These are phyloP conservation scores for Nicotiana attenuata DNA, from an alignment of 257 asterid genomes.

Conservation along the genomic window DNA sequence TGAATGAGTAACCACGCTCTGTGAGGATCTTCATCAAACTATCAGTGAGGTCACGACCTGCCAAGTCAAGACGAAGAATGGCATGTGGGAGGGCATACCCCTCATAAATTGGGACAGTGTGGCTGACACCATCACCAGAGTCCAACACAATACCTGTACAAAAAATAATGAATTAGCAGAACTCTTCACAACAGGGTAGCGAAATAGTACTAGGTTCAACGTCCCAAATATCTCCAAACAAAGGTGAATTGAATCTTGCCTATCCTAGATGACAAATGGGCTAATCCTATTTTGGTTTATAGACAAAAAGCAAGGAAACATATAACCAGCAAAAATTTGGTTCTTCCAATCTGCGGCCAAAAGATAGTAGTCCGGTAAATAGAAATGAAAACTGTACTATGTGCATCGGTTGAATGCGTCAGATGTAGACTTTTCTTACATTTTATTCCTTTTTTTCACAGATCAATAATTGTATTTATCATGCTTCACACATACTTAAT, in stretches of 20 bases:
- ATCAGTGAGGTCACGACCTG: conserved; percentile 43
- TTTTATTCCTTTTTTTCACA: not conserved
- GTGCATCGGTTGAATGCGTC: not conserved
- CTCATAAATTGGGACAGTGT: conserved; percentile 40
- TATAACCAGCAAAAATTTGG: not conserved
- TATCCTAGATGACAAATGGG: not conserved
- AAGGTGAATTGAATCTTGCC: not conserved
- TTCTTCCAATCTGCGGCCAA: not conserved
- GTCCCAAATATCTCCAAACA: not conserved
- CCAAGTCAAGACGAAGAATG: conserved; percentile 42
- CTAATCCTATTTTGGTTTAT: not conserved
- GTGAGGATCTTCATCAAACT: conserved; percentile 36
- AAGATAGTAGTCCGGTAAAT: not conserved
- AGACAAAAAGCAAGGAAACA: not conserved
- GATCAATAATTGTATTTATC: not conserved
- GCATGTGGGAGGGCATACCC: conserved; percentile 41
- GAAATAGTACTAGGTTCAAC: not conserved
- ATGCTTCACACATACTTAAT: not conserved
- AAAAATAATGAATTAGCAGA: not conserved
- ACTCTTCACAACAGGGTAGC: not conserved
- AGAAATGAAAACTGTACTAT: not conserved
- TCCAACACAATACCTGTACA: conserved; percentile 38
- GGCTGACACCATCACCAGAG: conserved; percentile 47
- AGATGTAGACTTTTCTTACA: not conserved
- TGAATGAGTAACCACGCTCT: conserved; percentile 38